phyloP scores from a whole-genome alignment of 768 basidiomycete species.

The Gymnopilus junonius region DNA sequence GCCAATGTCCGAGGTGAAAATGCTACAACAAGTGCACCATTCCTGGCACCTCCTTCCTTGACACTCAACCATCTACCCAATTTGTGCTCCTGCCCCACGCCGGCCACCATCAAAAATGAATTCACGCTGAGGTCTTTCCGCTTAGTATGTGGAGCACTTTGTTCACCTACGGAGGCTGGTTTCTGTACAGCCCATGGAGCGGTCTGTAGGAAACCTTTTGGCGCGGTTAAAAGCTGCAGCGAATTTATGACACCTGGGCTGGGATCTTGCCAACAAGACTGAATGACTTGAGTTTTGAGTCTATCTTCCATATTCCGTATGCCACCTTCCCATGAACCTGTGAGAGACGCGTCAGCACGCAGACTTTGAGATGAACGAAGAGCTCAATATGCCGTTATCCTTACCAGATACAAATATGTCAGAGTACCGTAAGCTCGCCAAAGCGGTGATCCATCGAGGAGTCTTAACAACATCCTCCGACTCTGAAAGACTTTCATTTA shows the following conservation, averaged over 20 bases:
- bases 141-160: not conserved
- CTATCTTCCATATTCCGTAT: constrained; percentile 93
- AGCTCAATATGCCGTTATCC: too few relatives aligned
- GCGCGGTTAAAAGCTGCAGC: constrained; percentile 73
- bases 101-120: constrained; percentile 70
- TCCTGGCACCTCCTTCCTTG: constrained; percentile 69
- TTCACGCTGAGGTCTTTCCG: constrained; percentile 23
- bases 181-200: constrained; percentile 36
- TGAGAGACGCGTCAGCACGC: constrained; percentile 2
- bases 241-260: constrained; percentile 89
- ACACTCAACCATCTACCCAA: constrained; percentile 87
- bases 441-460: constrained; percentile 90
- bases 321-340: constrained; percentile 95
- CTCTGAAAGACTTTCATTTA: constrained; percentile 70
- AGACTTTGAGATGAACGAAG: not conserved
- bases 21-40: constrained; percentile 65
- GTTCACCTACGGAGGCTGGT: not conserved
- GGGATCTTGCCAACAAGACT: constrained; percentile 63
- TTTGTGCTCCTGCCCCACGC: constrained; percentile 86
- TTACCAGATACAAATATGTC: constrained; percentile 90
- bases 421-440: constrained; percentile 84
- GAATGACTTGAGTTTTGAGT: constrained; percentile 79
- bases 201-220: constrained; percentile 47
- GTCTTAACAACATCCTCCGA: constrained; percentile 76
- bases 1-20: constrained; percentile 25